A percentile compares a stretch with the other conserved stretches of the same genome.
These are phyloP conservation scores for Eucalyptus sp. DNA, from an alignment of 345 rosid genomes.

Conservation along the genomic window DNA sequence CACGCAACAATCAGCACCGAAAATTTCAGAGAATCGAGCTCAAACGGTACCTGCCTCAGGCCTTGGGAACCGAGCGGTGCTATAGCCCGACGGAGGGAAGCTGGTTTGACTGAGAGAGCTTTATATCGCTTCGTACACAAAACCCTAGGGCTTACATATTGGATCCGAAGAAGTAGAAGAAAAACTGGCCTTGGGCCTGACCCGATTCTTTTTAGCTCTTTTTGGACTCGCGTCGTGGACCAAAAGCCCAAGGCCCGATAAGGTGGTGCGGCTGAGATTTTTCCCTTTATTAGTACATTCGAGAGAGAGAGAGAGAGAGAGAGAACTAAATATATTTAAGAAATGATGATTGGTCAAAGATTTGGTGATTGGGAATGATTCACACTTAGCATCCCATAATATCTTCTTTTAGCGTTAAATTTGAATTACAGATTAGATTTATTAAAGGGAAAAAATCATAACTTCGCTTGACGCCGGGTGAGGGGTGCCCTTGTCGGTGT, in stretches of 20 bases:
- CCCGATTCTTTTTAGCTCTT: too few species aligned
- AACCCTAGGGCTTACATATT: neutral
- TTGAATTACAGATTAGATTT: too few species aligned
- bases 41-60: neutral
- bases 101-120: neutral
- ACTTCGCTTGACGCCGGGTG: too few species aligned
- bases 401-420: neutral
- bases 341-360: neutral
- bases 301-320: neutral
- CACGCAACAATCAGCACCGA: neutral
- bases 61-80: neutral
- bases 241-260: too few species aligned
- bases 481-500: too few species aligned
- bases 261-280: neutral
- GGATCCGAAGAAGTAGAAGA: neutral
- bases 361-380: neutral
- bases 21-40: neutral
- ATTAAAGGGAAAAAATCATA: too few species aligned
- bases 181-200: too few species aligned
- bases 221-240: too few species aligned
- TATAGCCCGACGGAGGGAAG: neutral
- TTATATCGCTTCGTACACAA: neutral
- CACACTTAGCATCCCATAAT: fast-evolving
- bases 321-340: neutral
- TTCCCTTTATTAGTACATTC: too few species aligned